Evolutionary conservation across 768 basidiomycete genomes (phyloP), one percentile per base, ranked within the genome.

Genomic region (Serendipita vermifera): DNA sequence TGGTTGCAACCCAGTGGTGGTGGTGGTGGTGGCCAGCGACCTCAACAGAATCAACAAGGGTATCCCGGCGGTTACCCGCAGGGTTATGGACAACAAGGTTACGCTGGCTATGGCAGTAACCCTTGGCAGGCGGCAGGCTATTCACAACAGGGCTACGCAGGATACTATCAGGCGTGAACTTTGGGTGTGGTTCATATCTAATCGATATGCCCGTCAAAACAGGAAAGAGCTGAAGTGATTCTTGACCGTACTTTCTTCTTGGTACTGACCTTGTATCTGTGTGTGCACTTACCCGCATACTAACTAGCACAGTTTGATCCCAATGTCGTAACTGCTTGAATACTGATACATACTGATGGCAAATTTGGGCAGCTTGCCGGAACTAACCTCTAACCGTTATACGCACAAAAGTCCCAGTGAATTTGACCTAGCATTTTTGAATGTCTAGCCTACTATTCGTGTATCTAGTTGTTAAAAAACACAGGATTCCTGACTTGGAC

Each of bases 11-110:
- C 57, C 22, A 55, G 48, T 32, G 51, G 48, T 51, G 56, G 43
- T 17, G 35, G 26, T 17, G 20, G 7, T 20, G 7, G 11, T 7
- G 9, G 65, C 60, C 59, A 68, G 59, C 27, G 60, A 62, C 51
- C 55, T 59, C 41, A 73, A 74, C 36, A 63, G 24, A 31, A 31
- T 7, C 22, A 31, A 15, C 46, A 51, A n/a, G 27, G 46, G 5
- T 51, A 51, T 27, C 24, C 46, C 32, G 46, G 22, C n/a, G 46
- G 46, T 31, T 51, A 51, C 29, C 22, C 46, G 11, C 39, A 76
- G 57, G 75, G 78, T 62, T 73, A 77, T 60, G 59, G 69, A 29
- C 83, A 82, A 54, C 84, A 83, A 68, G 36, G 43, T 17, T 58
- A 59, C 24, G 58, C 14, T 11, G 57, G 40, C 7, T 59, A 59